phyloP scores from a whole-genome alignment of 768 basidiomycete genomes.

The Ephemerocybe angulata region DNA sequence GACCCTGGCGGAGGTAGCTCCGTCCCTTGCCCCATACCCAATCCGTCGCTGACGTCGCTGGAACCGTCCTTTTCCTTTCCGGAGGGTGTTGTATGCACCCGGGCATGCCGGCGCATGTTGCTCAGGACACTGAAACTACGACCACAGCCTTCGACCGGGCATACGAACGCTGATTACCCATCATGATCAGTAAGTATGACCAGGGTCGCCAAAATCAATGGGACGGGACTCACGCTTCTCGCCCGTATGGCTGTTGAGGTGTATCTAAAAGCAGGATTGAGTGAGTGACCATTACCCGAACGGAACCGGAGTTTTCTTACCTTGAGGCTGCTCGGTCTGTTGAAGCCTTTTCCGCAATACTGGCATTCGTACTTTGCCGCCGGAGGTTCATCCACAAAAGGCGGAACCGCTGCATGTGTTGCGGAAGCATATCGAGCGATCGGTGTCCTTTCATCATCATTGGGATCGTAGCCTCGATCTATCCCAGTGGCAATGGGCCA shows the following conservation, averaged over 20 bases:
- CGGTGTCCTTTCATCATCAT: constrained; percentile 36
- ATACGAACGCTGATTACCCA: constrained; percentile 61
- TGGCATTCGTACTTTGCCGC: constrained; percentile 67
- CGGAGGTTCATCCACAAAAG: constrained; percentile 12
- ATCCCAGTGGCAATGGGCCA: constrained; percentile 28
- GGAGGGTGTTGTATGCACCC: constrained; percentile 50
- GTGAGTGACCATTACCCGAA: not conserved
- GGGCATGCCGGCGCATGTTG: constrained; percentile 85
- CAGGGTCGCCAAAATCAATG: constrained; percentile 2
- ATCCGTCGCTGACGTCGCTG: constrained; percentile 38
- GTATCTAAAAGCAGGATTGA: constrained; percentile 49
- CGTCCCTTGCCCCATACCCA: constrained; percentile 3
- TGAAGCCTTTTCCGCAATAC: constrained; percentile 81
- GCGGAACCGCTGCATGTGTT: not conserved
- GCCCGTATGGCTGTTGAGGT: constrained; percentile 80
- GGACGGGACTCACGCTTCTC: constrained; percentile 66
- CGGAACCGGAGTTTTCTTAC: constrained; percentile 29
- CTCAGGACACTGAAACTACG: constrained; percentile 83
- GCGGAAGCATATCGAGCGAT: constrained; percentile 21
- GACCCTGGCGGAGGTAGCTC: not conserved
- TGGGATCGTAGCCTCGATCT: constrained; percentile 15
- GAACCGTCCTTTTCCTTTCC: constrained; percentile 34
- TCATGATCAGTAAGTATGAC: constrained; percentile 11
- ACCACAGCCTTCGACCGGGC: constrained; percentile 71
- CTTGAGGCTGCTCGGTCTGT: constrained; percentile 78